Base-by-base conservation (phyloP, 345 rosid species). In the Eucalyptus caleyi region DNA sequence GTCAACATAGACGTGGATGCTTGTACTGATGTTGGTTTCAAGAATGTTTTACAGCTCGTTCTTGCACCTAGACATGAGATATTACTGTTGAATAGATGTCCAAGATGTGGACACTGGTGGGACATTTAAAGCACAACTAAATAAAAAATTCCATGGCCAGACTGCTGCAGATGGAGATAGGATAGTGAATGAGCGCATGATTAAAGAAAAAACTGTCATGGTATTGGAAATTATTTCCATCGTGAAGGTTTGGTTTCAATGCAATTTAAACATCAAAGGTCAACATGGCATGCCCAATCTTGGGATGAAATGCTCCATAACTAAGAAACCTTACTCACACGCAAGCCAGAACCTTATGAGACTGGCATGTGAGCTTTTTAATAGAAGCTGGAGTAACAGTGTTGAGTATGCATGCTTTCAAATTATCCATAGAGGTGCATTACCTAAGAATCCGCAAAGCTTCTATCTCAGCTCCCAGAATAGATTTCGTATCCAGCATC, bases 401-500 rank as follows among this genome's bases (percentile, higher is more conserved):
- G 60, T n/a, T 21, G 42, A 87, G 34, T 62, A 87, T 34, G 88
- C 60, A 87, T 54, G 47, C 56, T 87, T 42, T 34, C 42, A n/a
- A 65, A 23, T 32, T 50, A 77, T 77, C 83, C 83, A 77, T 26
- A 7, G 16, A 50, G 85, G 32, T 65, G 89, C 88, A 27, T 93
- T 94, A 97, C 99, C 97, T 95, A 85, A 97, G 96, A 89, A 96
- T 98, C 34, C 95, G 91, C 88, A 95, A 87, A 83, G 99, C 99
- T 93, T 97, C 98, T 18, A 92, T 89, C 95, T 97, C 98, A 88
- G 98, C 95, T 93, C 95, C 96, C 45, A 95, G 91, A 50, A 96
- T 90, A 59, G 96, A 95, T 93, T 95, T 98, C 88, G 94, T 87
- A 56, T 98, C 97, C 27, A 96, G 88, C 51, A 94, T 50, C 49